Base-by-base conservation (phyloP, 2,329 filamentous ascomycete genomes). In the Aspergillus thermomutatus region DNA sequence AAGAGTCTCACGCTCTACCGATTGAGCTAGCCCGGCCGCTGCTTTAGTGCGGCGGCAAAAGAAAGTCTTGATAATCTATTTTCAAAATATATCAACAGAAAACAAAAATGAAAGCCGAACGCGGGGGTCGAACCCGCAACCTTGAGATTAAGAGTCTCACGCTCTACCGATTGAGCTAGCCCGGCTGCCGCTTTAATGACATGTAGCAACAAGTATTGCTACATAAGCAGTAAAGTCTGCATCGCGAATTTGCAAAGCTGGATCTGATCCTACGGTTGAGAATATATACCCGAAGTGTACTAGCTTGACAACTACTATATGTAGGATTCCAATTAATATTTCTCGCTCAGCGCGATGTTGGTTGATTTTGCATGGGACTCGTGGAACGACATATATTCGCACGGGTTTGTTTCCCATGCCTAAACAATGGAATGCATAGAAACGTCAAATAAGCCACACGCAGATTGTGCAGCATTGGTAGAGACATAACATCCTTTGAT, bases 111-210 rank as follows among this genome's bases (percentile, higher is more conserved):
- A 55, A 56, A 74, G 71, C 71, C 72, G 64, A 73, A 75, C 71
- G 72, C 68, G 72, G 72, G 72, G 72, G 67, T 75, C 68, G 72
- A 75, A 74, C 72, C 71, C 72, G 69, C 73, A 74, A 64, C 69
- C 68, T 72, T 72, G 70, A 71, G 72, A 72, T 73, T 77, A 80
- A 79, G 75, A 79, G 75, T 76, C 77, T 77, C 77, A 79, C 72
- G 74, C 73, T 75, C 73, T 79, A 75, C 70, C 77, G 75, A 79
- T 79, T 79, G 77, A 79, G 77, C 77, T 79, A 79, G 74, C 75
- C 76, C 71, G 72, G 77, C 77, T 46, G 43, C 43, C 43, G 43
- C 43, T 46, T 46, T 46, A 46, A n/a, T 26, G 11, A 46, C 4
- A 25, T 4, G 3, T 0, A 5, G 4, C 5, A 1, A 17, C 7